These are phyloP conservation scores for Debaryomyces maramus DNA, from an alignment of 805 yeast genomes.

Conservation along the genomic window DNA sequence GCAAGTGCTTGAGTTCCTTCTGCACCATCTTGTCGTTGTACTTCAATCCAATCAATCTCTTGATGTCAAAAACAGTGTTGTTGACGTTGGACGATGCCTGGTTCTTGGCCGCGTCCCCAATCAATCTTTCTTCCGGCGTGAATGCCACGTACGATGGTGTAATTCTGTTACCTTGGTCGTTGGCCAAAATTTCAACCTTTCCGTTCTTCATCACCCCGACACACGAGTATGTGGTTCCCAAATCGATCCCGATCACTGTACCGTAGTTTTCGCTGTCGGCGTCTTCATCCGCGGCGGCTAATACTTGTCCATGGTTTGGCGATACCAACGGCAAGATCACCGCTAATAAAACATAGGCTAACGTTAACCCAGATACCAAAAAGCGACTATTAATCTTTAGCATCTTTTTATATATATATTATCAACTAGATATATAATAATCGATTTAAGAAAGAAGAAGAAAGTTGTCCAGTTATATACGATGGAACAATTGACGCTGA, in stretches of 20 bases:
- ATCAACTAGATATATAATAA: neutral
- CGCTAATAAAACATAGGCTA: slow-evolving; percentile 33
- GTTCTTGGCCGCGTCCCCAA: slow-evolving; percentile 93
- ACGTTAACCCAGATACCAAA: slow-evolving; percentile 30
- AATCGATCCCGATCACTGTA: slow-evolving; percentile 70
- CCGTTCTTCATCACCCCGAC: slow-evolving; percentile 91
- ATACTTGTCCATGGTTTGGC: slow-evolving; percentile 11
- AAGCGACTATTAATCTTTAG: slow-evolving; percentile 14
- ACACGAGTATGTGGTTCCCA: slow-evolving; percentile 92
- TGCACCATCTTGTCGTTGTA: slow-evolving; percentile 73
- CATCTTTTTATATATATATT: slow-evolving; percentile 6
- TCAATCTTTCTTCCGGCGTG: slow-evolving; percentile 83
- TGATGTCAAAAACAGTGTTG: slow-evolving; percentile 85
- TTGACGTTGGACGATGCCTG: slow-evolving; percentile 89
- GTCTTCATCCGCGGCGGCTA: slow-evolving; percentile 22
- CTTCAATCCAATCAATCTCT: slow-evolving; percentile 88
- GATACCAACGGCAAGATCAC: slow-evolving; percentile 38
- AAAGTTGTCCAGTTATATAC: neutral
- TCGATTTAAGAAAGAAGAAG: neutral
- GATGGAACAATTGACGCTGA: too few relatives aligned
- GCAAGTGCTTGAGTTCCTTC: slow-evolving; percentile 56
- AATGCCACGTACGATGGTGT: slow-evolving; percentile 93
- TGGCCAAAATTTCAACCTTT: slow-evolving; percentile 88
- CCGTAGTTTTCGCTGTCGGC: slow-evolving; percentile 36
- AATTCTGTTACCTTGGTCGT: slow-evolving; percentile 95